Evolutionary conservation across 805 yeast species (phyloP).

Genomic region (Starmera dryadoides): DNA sequence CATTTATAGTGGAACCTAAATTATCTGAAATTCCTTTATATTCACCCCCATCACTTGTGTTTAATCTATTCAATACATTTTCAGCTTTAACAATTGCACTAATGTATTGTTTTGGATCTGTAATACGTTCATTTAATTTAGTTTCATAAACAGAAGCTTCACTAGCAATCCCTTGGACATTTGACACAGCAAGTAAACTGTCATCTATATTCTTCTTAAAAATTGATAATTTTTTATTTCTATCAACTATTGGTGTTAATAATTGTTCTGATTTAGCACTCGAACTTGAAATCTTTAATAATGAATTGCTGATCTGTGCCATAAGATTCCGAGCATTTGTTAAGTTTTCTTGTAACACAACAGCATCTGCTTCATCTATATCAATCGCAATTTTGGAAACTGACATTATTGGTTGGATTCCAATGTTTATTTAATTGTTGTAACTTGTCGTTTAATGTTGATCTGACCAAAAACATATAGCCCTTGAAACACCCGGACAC

Average conservation of each 20-base stretch:
- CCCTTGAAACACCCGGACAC: too few relatives aligned
- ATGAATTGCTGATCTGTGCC: conserved; percentile 43
- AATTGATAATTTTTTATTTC: conserved; percentile 48
- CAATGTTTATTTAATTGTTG: too few relatives aligned
- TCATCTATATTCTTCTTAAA: conserved; percentile 52
- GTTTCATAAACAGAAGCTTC: conserved; percentile 35
- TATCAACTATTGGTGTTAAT: conserved; percentile 64
- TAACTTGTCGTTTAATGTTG: too few relatives aligned
- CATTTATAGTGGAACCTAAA: conserved; percentile 46
- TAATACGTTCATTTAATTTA: conserved; percentile 24
- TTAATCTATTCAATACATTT: conserved; percentile 36
- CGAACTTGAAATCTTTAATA: conserved; percentile 43
- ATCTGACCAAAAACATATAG: too few relatives aligned
- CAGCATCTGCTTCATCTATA: conserved; percentile 75
- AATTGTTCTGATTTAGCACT: conserved; percentile 52
- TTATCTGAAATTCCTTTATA: conserved; percentile 65
- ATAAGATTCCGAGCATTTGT: conserved; percentile 51
- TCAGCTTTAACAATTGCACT: conserved; percentile 37
- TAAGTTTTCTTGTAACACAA: conserved; percentile 72
- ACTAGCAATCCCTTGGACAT: conserved; percentile 42
- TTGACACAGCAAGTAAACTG: conserved; percentile 38
- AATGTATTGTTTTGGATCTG: conserved; percentile 26
- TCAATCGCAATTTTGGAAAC: conserved; percentile 30
- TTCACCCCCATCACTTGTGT: conserved; percentile 26
- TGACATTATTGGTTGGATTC: conserved; percentile 5